Evolutionary conservation across 345 rosid species (phyloP).

Genomic region (Eucalyptus marginata): DNA sequence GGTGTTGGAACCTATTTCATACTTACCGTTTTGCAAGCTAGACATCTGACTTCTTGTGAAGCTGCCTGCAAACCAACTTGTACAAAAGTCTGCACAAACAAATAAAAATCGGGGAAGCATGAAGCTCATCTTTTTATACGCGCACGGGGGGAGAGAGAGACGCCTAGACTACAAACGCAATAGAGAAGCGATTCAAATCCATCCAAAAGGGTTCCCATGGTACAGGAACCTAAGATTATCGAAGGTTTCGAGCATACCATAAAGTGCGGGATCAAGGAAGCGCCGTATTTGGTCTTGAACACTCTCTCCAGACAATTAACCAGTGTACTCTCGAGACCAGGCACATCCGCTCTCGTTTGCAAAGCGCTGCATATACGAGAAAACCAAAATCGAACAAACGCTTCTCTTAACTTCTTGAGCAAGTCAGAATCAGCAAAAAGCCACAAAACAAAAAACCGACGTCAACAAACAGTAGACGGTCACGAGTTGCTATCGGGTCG

Average conservation of each 20-base stretch:
- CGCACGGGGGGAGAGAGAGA: not conserved
- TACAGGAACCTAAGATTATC: not conserved
- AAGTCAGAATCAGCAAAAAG: not conserved
- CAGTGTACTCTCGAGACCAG: conserved; percentile 39
- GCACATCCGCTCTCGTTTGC: conserved; percentile 42
- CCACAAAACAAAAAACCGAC: not conserved
- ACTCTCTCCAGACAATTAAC: conserved; percentile 65
- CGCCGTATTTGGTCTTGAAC: conserved; percentile 63
- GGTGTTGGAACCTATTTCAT: not conserved
- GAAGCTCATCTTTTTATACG: not conserved
- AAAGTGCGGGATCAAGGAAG: conserved; percentile 62
- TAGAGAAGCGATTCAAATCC: not conserved
- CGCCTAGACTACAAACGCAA: not conserved
- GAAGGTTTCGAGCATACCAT: conserved; percentile 30
- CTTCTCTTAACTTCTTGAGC: not conserved
- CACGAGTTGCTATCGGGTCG: not conserved
- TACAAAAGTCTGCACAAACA: conserved; percentile 44
- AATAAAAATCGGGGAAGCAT: not conserved
- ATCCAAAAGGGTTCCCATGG: not conserved
- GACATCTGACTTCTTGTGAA: conserved; percentile 40
- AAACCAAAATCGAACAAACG: not conserved
- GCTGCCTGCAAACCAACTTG: conserved; percentile 60
- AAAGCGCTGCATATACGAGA: conserved; percentile 33
- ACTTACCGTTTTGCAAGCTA: conserved; percentile 84
- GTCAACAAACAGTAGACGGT: not conserved